These are phyloP conservation scores for Biscogniauxia sp. DNA, from an alignment of 2,329 filamentous ascomycete species.

Conservation along the genomic window DNA sequence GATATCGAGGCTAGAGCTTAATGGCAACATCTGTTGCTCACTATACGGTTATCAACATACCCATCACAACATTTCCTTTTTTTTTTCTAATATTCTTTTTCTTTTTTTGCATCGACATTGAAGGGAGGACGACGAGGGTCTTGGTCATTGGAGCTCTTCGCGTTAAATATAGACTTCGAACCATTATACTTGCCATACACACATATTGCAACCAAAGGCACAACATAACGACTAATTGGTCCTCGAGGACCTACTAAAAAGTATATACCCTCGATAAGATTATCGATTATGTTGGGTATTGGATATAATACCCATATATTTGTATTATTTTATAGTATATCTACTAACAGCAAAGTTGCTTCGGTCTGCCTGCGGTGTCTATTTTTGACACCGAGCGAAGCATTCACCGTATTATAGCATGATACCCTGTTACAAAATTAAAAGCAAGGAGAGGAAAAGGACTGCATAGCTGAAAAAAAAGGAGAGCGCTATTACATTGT, in stretches of 20 bases:
- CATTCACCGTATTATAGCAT: neutral
- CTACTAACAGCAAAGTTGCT: neutral
- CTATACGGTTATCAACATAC: neutral
- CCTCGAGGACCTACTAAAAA: neutral
- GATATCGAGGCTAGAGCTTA: neutral
- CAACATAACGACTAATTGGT: neutral
- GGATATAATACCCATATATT: neutral
- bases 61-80: neutral
- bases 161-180: neutral
- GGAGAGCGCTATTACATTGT: neutral
- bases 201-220: neutral
- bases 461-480: neutral
- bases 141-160: neutral
- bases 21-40: neutral
- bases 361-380: neutral
- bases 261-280: neutral
- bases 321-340: neutral
- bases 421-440: neutral
- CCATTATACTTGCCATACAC: neutral
- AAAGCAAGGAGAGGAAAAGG: neutral
- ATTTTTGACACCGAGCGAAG: neutral
- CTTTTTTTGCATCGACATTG: neutral
- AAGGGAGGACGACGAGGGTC: neutral
- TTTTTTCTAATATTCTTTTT: neutral
- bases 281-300: neutral